Conservation (phyloP, 306 rosid species). For the Parietaria judaica region DNA sequence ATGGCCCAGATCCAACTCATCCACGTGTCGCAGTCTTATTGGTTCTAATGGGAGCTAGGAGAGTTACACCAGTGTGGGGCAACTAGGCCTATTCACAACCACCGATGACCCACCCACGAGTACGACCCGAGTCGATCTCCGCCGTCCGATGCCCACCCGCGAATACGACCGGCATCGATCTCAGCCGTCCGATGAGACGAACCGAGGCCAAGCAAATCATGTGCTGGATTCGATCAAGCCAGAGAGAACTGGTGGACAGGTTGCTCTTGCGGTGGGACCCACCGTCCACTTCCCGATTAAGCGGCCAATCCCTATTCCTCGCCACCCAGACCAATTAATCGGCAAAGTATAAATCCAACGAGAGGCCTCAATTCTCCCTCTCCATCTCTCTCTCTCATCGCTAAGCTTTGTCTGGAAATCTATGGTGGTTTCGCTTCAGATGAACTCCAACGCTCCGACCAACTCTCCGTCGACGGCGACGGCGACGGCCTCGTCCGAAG, state of each 20-base stretch:
- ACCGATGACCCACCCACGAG: not conserved
- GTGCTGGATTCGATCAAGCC: not conserved
- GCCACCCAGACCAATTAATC: not conserved
- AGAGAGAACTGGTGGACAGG: constrained; percentile 5
- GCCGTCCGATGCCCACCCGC: constrained; percentile 1
- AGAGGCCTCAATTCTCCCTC: constrained; percentile 25
- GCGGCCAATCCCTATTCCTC: too few relatives aligned
- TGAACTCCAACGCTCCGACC: constrained; percentile 34
- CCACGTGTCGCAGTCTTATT: constrained; percentile 1
- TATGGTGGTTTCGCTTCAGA: constrained; percentile 7
- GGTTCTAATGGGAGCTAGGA: too few relatives aligned
- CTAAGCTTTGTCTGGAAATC: not conserved
- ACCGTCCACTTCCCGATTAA: not conserved
- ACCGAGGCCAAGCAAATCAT: not conserved
- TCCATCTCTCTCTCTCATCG: not conserved
- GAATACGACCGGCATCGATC: not conserved
- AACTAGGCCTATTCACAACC: not conserved
- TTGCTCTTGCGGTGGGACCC: constrained; percentile 10
- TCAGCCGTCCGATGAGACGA: constrained; percentile 9
- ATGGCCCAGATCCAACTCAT: not conserved
- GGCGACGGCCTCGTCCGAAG: constrained; percentile 21
- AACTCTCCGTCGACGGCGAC: constrained; percentile 36
- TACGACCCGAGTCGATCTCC: not conserved
- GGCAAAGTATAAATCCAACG: not conserved
- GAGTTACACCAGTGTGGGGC: not conserved